Evolutionary conservation across 257 asterid species (phyloP), one percentile per base, ranked within the genome.

Genomic region (Primulina eburnea): DNA sequence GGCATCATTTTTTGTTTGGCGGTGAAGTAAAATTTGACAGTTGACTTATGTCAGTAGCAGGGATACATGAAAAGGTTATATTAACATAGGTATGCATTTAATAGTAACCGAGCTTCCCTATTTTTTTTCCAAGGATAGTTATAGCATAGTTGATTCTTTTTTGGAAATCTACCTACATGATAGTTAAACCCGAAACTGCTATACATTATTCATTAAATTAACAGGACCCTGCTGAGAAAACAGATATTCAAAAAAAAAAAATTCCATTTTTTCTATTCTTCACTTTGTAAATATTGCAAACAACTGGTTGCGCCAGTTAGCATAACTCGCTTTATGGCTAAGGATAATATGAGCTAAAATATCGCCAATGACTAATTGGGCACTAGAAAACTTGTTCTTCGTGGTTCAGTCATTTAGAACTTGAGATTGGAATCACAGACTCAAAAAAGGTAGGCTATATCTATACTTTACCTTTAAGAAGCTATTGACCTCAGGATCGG

Each of bases 401-500:
- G 47, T 61, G 20, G 30, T 69, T 64, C 32, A 60, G 35, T 34
- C 65, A 68, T 61, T 47, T 2, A 16, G 55, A 71, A 38, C 8
- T 21, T 50, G 73, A 47, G 47, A 66, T 40, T 57, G 60, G 59
- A 73, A 62, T n/a, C 67, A 62, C 14, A 62, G 65, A 37, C 26
- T 43, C 14, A 40, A 68, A 53, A 64, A 74, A 60, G 20, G 28
- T 9, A 30, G 16, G 33, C 38, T 65, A 24, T 43, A 17, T 29
- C 53, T 43, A 11, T 35, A 17, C 20, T 62, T 55, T 76, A 94
- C 99, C 97, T 94, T 94, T 75, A 94, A 75, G 75, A 82, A 83
- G 79, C 80, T 73, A 74, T 94, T 94, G 90, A 91, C 88, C 80
- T 88, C 97, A 6, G 97, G 97, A 69, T 91, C 99, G 70, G 62